phyloP scores from a whole-genome alignment of 2,329 filamentous ascomycete genomes.

The Coleophoma eucalyptorum region DNA sequence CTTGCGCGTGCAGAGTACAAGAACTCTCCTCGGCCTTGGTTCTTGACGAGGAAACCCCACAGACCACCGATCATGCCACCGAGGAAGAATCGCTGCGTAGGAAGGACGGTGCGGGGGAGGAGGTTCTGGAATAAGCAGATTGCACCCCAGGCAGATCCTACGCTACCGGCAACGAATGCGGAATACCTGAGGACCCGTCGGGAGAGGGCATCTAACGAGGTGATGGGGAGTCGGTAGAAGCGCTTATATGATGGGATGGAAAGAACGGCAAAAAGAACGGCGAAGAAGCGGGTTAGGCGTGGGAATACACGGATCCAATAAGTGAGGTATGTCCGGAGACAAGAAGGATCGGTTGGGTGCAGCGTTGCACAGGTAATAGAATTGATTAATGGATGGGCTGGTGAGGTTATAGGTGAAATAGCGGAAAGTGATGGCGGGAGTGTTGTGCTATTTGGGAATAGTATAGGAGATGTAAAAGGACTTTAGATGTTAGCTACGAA shows the following conservation, averaged over 20 bases:
- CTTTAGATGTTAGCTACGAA: slow-evolving; percentile 32
- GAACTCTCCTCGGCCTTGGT: slow-evolving; percentile 64
- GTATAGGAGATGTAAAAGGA: slow-evolving; percentile 76
- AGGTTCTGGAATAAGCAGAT: slow-evolving; percentile 85
- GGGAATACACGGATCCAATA: slow-evolving; percentile 87
- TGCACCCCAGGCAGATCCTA: slow-evolving; percentile 82
- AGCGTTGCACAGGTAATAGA: slow-evolving; percentile 85
- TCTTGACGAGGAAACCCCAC: slow-evolving; percentile 76
- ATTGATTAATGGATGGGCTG: slow-evolving; percentile 82
- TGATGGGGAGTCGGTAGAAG: slow-evolving; percentile 66
- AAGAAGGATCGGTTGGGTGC: slow-evolving; percentile 85
- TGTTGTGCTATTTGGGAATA: slow-evolving; percentile 71
- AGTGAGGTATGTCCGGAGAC: slow-evolving; percentile 79
- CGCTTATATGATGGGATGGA: slow-evolving; percentile 65
- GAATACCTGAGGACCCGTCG: slow-evolving; percentile 70
- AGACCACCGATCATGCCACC: slow-evolving; percentile 81
- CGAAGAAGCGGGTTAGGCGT: slow-evolving; percentile 70
- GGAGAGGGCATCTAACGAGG: slow-evolving; percentile 62
- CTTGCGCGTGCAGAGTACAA: slow-evolving; percentile 76
- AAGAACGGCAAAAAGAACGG: slow-evolving; percentile 63
- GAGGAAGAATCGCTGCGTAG: slow-evolving; percentile 85
- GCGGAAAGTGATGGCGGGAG: slow-evolving; percentile 62
- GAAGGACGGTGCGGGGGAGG: slow-evolving; percentile 69
- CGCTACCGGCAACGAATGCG: slow-evolving; percentile 75
- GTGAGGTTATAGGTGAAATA: slow-evolving; percentile 74